Base-by-base conservation (phyloP, 495 filamentous ascomycete species). In the Lasiosphaeria ovina region DNA sequence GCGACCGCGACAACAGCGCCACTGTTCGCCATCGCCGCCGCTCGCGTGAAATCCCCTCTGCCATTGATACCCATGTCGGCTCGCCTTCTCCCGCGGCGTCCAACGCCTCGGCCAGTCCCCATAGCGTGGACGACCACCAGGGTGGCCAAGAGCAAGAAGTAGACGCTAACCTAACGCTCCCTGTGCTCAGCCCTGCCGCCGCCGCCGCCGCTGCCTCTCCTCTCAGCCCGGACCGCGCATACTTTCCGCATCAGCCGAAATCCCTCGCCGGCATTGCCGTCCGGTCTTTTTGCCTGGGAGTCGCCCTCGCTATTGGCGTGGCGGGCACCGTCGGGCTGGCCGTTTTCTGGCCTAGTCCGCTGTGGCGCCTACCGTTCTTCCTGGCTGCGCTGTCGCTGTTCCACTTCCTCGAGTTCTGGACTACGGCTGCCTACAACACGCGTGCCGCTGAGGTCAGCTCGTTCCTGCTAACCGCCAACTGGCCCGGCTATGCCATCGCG, bases 401-500 rank as follows among this genome's bases (percentile, higher is more conserved):
- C 82, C 94, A 98, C 75, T 96, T 96, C 77, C 88, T 98, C 73
- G 94, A 98, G 75, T 98, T 89, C 81, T 93, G 83, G 78, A 88
- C 85, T 52, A 97, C 93, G 0, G 94, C 94, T 33, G 75, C 74
- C 31, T 89, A 89, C 75, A 98, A 97, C 76, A 90, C 91, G 0
- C 72, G 77, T 40, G 74, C 81, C n/a, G 92, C 91, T 6, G 79
- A 80, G 6, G 75, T 90, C 16, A 79, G 78, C 58, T 87, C 91
- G 7, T 98, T 95, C 74, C 83, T 98, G 1, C 81, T 98, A 7
- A 86, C 84, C n/a, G 81, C 83, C 44, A 98, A 98, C 69, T 94
- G 95, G 53, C 82, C 80, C 51, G 87, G 84, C 1, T 98, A 97
- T 71, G 89, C 89, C 58, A 82, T 90, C 59, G 94, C 94, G 16